Percentiles rank a stretch among this genome's conserved stretches.
phyloP scores from a whole-genome alignment of 1,284 basidiomycete species.

The Cystobasidiaceae sp. region DNA sequence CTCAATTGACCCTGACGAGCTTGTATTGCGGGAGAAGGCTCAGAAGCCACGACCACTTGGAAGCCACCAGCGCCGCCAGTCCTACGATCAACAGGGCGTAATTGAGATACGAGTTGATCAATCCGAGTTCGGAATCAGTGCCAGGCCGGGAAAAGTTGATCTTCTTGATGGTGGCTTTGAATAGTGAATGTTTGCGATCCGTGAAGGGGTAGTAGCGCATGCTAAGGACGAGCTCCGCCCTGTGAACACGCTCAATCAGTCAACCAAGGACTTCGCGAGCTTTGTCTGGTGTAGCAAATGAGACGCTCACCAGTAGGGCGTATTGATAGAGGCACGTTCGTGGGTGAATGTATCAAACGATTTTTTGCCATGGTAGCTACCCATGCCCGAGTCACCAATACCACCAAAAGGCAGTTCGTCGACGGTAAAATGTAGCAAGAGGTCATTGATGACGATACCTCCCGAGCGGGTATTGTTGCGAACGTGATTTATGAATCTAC shows the following conservation, averaged over 20 bases:
- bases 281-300: slow-evolving; percentile 19
- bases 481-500: slow-evolving; percentile 57
- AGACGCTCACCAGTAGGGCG: slow-evolving; percentile 49
- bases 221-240: slow-evolving; percentile 21
- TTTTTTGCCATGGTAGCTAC: slow-evolving; percentile 51
- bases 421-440: slow-evolving; percentile 50
- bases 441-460: slow-evolving; percentile 38
- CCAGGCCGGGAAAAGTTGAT: slow-evolving; percentile 23
- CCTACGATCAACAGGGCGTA: neutral
- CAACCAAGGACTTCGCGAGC: neutral
- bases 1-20: neutral
- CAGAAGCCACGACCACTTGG: neutral
- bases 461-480: slow-evolving; percentile 42
- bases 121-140: neutral
- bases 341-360: slow-evolving; percentile 55
- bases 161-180: neutral
- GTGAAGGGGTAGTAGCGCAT: slow-evolving; percentile 24
- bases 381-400: slow-evolving; percentile 53
- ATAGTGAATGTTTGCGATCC: slow-evolving; percentile 3
- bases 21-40: neutral
- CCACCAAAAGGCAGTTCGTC: slow-evolving; percentile 53
- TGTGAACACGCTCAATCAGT: neutral
- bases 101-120: neutral
- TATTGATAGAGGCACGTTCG: slow-evolving; percentile 49
- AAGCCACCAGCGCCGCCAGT: neutral